Percentiles rank a stretch among this genome's conserved stretches.
Conservation (phyloP, 2,329 filamentous ascomycete genomes). For the Neophaeococcomyces mojaviensis region DNA sequence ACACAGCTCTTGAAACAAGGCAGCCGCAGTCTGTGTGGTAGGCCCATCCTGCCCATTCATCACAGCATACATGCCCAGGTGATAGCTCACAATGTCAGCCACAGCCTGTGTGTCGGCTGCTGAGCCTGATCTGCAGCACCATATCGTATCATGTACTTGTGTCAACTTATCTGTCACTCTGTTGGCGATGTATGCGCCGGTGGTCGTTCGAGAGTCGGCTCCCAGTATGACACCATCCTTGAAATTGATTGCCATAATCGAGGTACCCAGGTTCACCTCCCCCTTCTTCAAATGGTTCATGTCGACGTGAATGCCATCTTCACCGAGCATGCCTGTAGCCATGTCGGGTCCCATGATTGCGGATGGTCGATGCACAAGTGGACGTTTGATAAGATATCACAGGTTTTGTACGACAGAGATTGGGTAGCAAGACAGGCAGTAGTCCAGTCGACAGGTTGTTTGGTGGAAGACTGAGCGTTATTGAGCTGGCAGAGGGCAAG, state of each 20-base stretch:
- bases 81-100: conserved; percentile 95
- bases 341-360: conserved; percentile 33
- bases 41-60: conserved; percentile 73
- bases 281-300: conserved; percentile 99
- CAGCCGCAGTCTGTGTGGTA: conserved; percentile 88
- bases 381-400: too few relatives aligned
- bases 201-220: conserved; percentile 94
- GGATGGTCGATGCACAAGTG: not conserved
- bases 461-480: not conserved
- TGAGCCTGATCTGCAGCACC: conserved; percentile 97
- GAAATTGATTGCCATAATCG: conserved; percentile 99
- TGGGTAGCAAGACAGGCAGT: not conserved
- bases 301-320: conserved; percentile 96
- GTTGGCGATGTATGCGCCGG: conserved; percentile 96
- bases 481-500: not conserved
- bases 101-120: conserved; percentile 97
- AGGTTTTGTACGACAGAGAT: too few relatives aligned
- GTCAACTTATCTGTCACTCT: conserved; percentile 99
- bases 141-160: conserved; percentile 96
- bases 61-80: conserved; percentile 86
- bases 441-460: conserved; percentile 7
- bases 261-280: conserved; percentile 97
- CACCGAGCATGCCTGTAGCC: conserved; percentile 38
- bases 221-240: conserved; percentile 95
- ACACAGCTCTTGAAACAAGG: conserved; percentile 96